Percentiles rank a stretch among this genome's conserved stretches.
Evolutionary conservation across 192 early-diverging fungal species (phyloP).

Genomic region (Backusella mclennaniae): DNA sequence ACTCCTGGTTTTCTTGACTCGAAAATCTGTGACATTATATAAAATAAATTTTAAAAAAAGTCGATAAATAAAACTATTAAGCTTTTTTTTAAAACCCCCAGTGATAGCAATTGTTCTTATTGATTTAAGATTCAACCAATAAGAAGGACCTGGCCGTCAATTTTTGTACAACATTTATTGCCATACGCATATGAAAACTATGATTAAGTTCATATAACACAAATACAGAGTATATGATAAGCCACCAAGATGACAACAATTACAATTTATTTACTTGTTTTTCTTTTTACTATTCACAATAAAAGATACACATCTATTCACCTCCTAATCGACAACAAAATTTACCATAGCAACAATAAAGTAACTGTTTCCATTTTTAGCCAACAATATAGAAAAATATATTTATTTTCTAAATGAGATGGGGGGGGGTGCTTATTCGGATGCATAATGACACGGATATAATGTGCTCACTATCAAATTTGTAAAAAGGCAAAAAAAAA

Average conservation of each 20-base stretch:
- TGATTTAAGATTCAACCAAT: conserved; percentile 1
- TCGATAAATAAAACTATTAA: not conserved
- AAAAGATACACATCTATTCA: not conserved
- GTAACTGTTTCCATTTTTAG: no score
- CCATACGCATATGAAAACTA: not conserved
- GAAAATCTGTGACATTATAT: conserved; percentile 30
- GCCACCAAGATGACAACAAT: not conserved
- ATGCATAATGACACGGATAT: not conserved
- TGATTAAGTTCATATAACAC: not conserved
- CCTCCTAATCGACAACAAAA: no score
- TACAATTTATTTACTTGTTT: not conserved
- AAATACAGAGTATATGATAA: not conserved
- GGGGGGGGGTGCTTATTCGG: no score
- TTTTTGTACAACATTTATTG: not conserved
- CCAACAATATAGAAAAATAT: no score
- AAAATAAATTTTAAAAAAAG: not conserved
- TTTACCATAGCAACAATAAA: no score
- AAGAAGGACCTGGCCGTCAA: not conserved
- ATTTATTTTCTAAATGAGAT: no score
- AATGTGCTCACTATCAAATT: no score
- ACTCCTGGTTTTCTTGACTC: conserved; percentile 52
- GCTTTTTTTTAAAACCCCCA: not conserved
- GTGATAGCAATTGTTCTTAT: not conserved
- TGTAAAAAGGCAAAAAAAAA: no score
- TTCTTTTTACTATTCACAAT: no score